These are phyloP conservation scores for Porpolomopsis calyptriformis DNA, from an alignment of 768 basidiomycete genomes.

Conservation along the genomic window DNA sequence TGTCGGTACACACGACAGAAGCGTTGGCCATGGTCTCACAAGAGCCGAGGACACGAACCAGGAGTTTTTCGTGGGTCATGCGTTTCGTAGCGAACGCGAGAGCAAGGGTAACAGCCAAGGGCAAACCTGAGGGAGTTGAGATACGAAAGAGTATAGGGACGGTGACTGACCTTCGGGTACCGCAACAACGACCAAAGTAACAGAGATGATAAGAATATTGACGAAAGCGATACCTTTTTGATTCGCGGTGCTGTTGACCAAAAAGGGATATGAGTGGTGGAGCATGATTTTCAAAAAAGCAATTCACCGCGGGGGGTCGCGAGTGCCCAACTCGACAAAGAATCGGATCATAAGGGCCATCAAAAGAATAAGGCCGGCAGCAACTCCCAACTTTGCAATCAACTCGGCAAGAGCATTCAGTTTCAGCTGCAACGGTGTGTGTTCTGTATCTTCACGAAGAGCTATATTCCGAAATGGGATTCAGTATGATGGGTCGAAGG, in stretches of 20 bases:
- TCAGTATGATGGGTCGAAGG: slow-evolving; percentile 4
- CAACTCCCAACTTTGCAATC: slow-evolving; percentile 84
- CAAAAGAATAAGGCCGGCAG: slow-evolving; percentile 78
- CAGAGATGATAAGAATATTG: slow-evolving; percentile 88
- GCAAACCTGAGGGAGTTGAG: background rate
- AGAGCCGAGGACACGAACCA: slow-evolving; percentile 91
- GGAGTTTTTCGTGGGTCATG: slow-evolving; percentile 92
- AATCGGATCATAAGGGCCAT: slow-evolving; percentile 82
- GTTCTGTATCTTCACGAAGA: slow-evolving; percentile 74
- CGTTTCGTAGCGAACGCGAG: slow-evolving; percentile 95
- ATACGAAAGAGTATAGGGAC: slow-evolving; percentile 8
- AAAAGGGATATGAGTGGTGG: background rate
- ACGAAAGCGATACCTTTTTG: slow-evolving; percentile 87
- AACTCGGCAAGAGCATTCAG: slow-evolving; percentile 89
- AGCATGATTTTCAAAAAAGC: background rate
- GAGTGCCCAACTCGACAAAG: slow-evolving; percentile 74
- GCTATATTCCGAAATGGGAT: slow-evolving; percentile 33
- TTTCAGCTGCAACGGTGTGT: slow-evolving; percentile 90
- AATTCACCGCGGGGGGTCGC: slow-evolving; percentile 44
- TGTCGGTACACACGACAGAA: slow-evolving; percentile 91
- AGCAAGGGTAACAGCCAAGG: slow-evolving; percentile 41
- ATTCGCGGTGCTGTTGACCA: slow-evolving; percentile 45
- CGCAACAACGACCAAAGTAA: slow-evolving; percentile 80
- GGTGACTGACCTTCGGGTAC: slow-evolving; percentile 61
- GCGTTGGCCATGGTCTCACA: slow-evolving; percentile 99